phyloP scores from a whole-genome alignment of 495 filamentous ascomycete genomes.

The Copromyces sp. region DNA sequence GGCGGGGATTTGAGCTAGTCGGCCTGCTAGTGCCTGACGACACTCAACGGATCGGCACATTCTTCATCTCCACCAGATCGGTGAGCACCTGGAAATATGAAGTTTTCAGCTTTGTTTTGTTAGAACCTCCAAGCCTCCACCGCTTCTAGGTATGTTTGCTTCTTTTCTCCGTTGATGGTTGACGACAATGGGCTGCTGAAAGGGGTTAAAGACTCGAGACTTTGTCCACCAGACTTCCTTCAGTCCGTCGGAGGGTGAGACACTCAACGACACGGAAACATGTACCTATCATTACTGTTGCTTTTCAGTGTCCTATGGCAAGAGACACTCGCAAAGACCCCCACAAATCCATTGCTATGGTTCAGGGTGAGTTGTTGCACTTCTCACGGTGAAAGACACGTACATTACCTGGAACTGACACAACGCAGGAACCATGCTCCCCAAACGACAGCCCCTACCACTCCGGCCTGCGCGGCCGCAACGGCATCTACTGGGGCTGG shows the following conservation, averaged over 20 bases:
- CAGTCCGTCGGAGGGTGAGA: background rate
- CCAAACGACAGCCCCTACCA: background rate
- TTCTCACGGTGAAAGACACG: background rate
- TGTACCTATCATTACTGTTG: background rate
- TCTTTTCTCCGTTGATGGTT: background rate
- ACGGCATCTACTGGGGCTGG: conserved; percentile 8
- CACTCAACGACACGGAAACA: background rate
- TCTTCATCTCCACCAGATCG: background rate
- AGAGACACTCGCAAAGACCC: background rate
- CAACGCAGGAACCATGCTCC: conserved; percentile 1
- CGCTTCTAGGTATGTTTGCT: background rate
- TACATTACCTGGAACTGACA: background rate
- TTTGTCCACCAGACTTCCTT: background rate
- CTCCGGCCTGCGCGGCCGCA: conserved; percentile 1
- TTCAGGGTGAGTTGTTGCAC: background rate
- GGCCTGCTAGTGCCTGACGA: conserved; percentile 1
- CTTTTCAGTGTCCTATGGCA: background rate
- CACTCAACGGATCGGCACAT: background rate
- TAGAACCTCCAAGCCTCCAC: background rate
- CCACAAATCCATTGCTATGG: background rate
- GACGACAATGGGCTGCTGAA: background rate
- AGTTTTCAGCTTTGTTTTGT: background rate
- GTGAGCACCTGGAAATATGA: background rate
- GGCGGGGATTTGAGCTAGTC: background rate
- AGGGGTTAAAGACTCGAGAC: background rate